Base-by-base conservation (phyloP, 2,329 filamentous ascomycete species). In the Ophiostoma montium region DNA sequence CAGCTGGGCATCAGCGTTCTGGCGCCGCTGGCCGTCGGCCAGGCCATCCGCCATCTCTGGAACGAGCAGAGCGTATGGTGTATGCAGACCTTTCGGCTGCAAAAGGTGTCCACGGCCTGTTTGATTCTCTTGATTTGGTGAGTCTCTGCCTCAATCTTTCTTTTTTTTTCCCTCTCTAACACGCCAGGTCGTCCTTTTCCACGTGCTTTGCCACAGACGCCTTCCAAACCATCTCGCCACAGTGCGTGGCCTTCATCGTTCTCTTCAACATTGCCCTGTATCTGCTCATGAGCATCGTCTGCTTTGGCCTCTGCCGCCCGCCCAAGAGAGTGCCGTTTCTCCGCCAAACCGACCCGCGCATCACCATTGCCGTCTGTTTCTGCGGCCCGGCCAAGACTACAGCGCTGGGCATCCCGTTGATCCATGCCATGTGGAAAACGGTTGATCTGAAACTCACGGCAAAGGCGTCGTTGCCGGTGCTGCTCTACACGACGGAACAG, bases 341-440 rank as follows among this genome's bases (percentile, higher is more conserved):
- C 51, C 77, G 85, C 56, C 75, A 81, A 0, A 12, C 32, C 32
- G 15, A 12, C 32, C 32, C 10, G 32, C 32, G 10, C 32, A 74
- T 86, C 46, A 80, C 83, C 0, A 75, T 27, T 27, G 23, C 23
- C 23, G 23, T 84, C 13, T 85, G 81, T 56, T 86, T 86, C 62
- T 85, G 81, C 57, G 80, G 78, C 23, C 80, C 82, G 0, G 82
- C 82, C 13, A 87, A 87, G 63, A 84, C 82, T 3, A 80, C 81
- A 1, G 79, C 76, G 3, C 68, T 86, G 50, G 81, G 82, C 0
- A 82, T 86, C 8, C 82, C 82, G 0, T 60, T 86, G 27, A 71
- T 77, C 46, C 75, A 76, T 31, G 75, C 82, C 51, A 85, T 86
- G 75, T 86, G 80, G 68, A 65, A 11, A 1, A 21, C 38, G 1